These are phyloP conservation scores for Pestalotiopsis sp. DNA, from an alignment of 2,329 filamentous ascomycete species.

Conservation along the genomic window DNA sequence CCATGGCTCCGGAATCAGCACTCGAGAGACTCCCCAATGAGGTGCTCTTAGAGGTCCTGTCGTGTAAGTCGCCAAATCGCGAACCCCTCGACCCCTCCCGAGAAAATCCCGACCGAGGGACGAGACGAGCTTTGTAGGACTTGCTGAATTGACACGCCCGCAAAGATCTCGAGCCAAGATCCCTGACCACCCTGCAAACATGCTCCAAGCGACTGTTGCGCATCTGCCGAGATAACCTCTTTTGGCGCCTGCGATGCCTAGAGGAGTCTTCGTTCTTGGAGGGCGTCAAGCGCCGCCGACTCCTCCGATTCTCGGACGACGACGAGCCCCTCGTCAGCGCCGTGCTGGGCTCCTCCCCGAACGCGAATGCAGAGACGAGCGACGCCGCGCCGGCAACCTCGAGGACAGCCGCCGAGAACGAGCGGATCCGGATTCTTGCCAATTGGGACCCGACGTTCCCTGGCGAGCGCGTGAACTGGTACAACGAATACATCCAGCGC, in stretches of 20 bases:
- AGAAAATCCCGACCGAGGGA: neutral
- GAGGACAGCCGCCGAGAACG: slow-evolving; percentile 31
- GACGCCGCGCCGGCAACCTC: slow-evolving; percentile 24
- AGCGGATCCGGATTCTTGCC: slow-evolving; percentile 62
- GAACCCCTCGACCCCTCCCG: neutral
- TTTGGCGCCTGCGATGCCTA: slow-evolving; percentile 81
- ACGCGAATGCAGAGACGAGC: slow-evolving; percentile 29
- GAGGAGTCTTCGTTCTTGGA: slow-evolving; percentile 68
- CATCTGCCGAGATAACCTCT: slow-evolving; percentile 71
- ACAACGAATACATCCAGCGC: slow-evolving; percentile 84
- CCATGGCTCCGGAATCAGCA: slow-evolving; percentile 24
- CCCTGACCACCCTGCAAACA: slow-evolving; percentile 70
- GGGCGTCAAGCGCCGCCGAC: slow-evolving; percentile 51
- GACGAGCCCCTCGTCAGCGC: slow-evolving; percentile 21
- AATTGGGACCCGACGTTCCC: slow-evolving; percentile 85
- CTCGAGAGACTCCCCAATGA: slow-evolving; percentile 64
- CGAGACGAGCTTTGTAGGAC: neutral
- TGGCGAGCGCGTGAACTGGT: slow-evolving; percentile 77
- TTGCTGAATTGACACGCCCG: neutral
- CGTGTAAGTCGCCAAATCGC: slow-evolving; percentile 48
- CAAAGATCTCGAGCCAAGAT: slow-evolving; percentile 55
- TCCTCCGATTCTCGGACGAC: slow-evolving; percentile 38
- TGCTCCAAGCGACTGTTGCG: slow-evolving; percentile 68
- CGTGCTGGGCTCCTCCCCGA: slow-evolving; percentile 15
- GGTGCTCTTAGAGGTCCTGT: slow-evolving; percentile 64